These are phyloP conservation scores for Tetracladium setigerum DNA, from an alignment of 495 filamentous ascomycete species.

Conservation along the genomic window DNA sequence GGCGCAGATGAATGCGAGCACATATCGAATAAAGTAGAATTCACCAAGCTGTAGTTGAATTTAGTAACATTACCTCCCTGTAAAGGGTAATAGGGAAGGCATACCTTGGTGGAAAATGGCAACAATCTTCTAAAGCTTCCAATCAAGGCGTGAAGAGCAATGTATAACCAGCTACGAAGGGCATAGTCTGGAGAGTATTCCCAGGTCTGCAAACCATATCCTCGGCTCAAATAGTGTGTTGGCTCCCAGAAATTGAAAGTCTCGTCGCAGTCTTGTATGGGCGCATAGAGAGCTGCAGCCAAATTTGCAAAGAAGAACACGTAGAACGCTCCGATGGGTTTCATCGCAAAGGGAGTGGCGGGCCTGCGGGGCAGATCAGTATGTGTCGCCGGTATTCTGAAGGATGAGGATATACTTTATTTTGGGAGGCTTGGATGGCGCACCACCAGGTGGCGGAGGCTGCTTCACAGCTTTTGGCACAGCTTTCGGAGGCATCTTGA, in stretches of 20 bases:
- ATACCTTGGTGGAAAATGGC: conserved; percentile 46
- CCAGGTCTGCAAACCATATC: conserved; percentile 95
- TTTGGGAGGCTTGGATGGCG: conserved; percentile 1
- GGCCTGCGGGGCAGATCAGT: conserved; percentile 19
- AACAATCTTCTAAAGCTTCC: conserved; percentile 57
- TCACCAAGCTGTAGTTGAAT: conserved; percentile 49
- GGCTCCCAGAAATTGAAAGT: conserved; percentile 99
- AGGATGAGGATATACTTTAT: conserved; percentile 11
- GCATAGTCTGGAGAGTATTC: conserved; percentile 96
- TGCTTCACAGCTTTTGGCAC: conserved; percentile 10
- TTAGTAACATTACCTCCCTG: conserved; percentile 5
- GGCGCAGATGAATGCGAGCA: conserved; percentile 69
- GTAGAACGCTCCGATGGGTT: conserved; percentile 69
- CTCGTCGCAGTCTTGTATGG: conserved; percentile 98
- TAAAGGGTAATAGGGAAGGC: neutral
- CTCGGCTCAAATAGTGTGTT: conserved; percentile 86
- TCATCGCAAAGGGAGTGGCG: conserved; percentile 54
- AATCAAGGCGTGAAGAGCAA: conserved; percentile 71
- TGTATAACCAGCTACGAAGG: conserved; percentile 93
- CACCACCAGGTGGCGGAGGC: neutral
- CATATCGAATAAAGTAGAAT: conserved; percentile 78
- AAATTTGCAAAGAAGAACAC: conserved; percentile 64
- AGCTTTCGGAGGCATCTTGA: conserved; percentile 27
- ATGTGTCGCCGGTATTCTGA: neutral
- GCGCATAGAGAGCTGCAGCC: conserved; percentile 72